phyloP scores from a whole-genome alignment of 176 grass and related monocot species.

The Juncus effusus region DNA sequence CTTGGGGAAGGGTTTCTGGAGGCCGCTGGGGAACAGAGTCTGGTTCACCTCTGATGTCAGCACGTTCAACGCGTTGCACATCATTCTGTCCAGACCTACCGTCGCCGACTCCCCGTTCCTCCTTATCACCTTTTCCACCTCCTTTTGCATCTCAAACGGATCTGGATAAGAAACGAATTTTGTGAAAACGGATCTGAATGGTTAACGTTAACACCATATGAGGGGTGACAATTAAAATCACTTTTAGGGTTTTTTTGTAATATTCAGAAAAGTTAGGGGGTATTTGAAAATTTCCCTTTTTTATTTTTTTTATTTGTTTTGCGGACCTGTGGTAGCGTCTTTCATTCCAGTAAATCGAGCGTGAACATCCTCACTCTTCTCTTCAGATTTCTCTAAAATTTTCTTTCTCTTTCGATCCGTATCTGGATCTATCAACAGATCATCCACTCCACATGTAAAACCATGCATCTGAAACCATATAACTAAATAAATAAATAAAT shows the following conservation, averaged over 20 bases:
- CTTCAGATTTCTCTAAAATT: slow-evolving; percentile 45
- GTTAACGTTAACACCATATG: no score
- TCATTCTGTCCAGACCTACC: slow-evolving; percentile 48
- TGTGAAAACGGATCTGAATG: slow-evolving; percentile 36
- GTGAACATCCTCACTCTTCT: slow-evolving; percentile 39
- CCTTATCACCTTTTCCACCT: slow-evolving; percentile 71
- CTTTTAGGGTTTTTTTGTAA: no score
- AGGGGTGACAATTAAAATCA: no score
- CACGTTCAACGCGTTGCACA: slow-evolving; percentile 43
- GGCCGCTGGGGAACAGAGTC: slow-evolving; percentile 50
- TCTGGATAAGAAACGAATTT: slow-evolving; percentile 31
- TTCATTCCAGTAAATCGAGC: slow-evolving; percentile 27
- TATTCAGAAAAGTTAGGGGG: no score
- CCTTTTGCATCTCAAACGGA: slow-evolving; percentile 47
- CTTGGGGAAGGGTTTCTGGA: slow-evolving; percentile 65
- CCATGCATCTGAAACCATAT: slow-evolving; percentile 68
- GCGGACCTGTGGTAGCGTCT: slow-evolving; percentile 15
- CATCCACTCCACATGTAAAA: slow-evolving; percentile 90
- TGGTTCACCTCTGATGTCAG: slow-evolving; percentile 58
- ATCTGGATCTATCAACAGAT: slow-evolving; percentile 49
- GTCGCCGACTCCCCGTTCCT: slow-evolving; percentile 57
- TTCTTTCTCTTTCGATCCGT: slow-evolving; percentile 30
- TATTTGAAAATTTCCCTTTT: no score
- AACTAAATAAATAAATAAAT: neutral
- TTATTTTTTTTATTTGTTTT: neutral